phyloP scores from a whole-genome alignment of 345 rosid genomes.

The Rhodamnia rubescens region DNA sequence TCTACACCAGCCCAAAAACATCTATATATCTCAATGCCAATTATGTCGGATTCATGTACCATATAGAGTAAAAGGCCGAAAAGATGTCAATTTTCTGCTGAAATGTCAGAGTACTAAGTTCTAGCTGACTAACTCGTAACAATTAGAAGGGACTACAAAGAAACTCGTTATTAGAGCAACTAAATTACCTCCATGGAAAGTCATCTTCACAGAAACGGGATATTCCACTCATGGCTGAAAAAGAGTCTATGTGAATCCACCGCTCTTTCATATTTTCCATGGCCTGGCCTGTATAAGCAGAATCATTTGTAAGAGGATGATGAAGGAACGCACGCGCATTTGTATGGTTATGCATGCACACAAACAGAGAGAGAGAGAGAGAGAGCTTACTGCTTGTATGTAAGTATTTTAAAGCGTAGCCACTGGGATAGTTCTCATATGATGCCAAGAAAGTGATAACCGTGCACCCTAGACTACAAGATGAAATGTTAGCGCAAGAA shows the following conservation, averaged over 20 bases:
- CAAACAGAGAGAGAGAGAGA: background rate
- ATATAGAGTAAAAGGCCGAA: background rate
- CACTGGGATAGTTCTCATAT: constrained; percentile 82
- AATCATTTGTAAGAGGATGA: background rate
- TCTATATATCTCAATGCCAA: background rate
- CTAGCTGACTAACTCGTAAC: background rate
- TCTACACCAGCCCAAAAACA: background rate
- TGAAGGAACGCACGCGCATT: background rate
- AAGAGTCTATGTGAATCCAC: constrained; percentile 85
- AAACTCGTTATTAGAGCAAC: background rate
- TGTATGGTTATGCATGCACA: background rate
- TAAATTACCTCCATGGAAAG: constrained; percentile 68
- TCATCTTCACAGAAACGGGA: constrained; percentile 81
- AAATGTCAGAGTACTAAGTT: background rate
- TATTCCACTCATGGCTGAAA: constrained; percentile 94
- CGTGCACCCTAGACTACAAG: constrained; percentile 84
- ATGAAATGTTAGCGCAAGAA: constrained; percentile 12
- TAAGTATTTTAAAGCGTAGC: constrained; percentile 71
- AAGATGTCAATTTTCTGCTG: background rate
- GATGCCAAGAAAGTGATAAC: constrained; percentile 70
- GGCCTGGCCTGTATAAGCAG: constrained; percentile 28
- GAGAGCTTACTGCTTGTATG: constrained; percentile 60
- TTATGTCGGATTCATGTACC: background rate
- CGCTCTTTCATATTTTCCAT: constrained; percentile 22
- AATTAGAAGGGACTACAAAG: background rate